Evolutionary conservation across 805 yeast genomes (phyloP), one percentile per base, ranked within the genome.

Genomic region (Metschnikowia koreensis): DNA sequence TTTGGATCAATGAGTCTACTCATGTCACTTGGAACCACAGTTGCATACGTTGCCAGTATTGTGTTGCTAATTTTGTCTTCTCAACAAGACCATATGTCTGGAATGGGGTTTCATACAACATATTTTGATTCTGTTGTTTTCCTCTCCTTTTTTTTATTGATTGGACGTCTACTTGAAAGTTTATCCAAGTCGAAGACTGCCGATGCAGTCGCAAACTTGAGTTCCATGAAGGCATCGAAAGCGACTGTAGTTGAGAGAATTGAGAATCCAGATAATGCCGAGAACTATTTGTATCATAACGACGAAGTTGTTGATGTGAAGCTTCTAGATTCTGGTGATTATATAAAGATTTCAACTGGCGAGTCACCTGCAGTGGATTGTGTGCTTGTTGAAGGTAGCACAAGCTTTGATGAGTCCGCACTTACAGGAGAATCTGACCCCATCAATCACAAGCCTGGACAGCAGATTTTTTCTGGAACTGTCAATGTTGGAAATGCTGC

Each of bases 41-140:
- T 87, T 22, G 82, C 93, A 1, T 87, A 86, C 63, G 76, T 84
- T 64, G 80, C 89, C 6, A 83, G 89, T 61, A 75, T 87, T 39
- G 83, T 79, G 0, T 66, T 85, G 41, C 66, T 87, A 11, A 73
- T 66, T 3, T 62, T 81, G 36, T 77, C 80, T 38, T 79, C 84
- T 0, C 48, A 62, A 29, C 68, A 59, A 41, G 41, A 55, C 3
- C 50, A 29, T 51, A 63, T 1, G 41, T 15, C 42, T 3, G 45
- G 56, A n/a, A 59, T 57, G 61, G 86, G 81, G 1, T 75, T 76
- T 52, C 75, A 81, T 13, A 84, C 89, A 4, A 83, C 88, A 0
- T 87, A 85, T 60, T 87, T 87, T 63, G 96, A 87, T 61, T 83
- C 92, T 6, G 93, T 87, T 29, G 89, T 87, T 3, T 87, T 87